Base-by-base conservation (phyloP, 371 early-diverging fungal genomes). In the Apophysomyces ossiformis region DNA sequence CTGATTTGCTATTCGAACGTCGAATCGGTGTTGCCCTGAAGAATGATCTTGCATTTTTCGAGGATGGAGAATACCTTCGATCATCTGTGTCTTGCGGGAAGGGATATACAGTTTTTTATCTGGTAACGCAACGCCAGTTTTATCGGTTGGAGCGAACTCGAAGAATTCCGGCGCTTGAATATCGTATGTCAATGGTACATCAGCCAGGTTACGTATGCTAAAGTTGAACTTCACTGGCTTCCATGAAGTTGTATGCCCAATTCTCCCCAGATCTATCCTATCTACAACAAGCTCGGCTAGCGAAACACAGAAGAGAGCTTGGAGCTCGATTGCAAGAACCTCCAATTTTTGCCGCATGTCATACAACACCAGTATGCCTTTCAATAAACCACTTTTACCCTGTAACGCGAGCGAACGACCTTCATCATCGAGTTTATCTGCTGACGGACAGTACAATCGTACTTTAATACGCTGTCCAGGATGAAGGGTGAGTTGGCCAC, bases 161-260 rank as follows among this genome's bases (percentile, higher is more conserved):
- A 87, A 81, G 66, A 73, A 84, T 1, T 69, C 67, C n/a, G 85
- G 85, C 46, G 78, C 75, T 21, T 84, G 76, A 12, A 92, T 67
- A 13, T 87, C 84, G 71, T 89, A 94, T 0, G 70, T 71, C 5
- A 92, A 75, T 3, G 87, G 87, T 16, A 90, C 84, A 38, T 90
- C 90, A 0, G 92, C 84, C 12, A 77, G 41, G 66, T 94, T 94
- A 7, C 74, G 71, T 15, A 93, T 69, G 11, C 81, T 76, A 69
- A 93, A 89, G 18, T 73, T 69, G 62, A 92, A 85, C 43, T 73
- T 72, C 16, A 81, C 84, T 9, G 83, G 82, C 45, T 87, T 82
- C 92, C 93, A 93, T 1, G 87, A 87, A 58, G 90, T 91, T 41
- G 83, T 75, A 66, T 93, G 87, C 0, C 95, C 93, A 50, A 93